These are phyloP conservation scores for Coemansia sp. DNA, from an alignment of 192 early-diverging fungal genomes.

Conservation along the genomic window DNA sequence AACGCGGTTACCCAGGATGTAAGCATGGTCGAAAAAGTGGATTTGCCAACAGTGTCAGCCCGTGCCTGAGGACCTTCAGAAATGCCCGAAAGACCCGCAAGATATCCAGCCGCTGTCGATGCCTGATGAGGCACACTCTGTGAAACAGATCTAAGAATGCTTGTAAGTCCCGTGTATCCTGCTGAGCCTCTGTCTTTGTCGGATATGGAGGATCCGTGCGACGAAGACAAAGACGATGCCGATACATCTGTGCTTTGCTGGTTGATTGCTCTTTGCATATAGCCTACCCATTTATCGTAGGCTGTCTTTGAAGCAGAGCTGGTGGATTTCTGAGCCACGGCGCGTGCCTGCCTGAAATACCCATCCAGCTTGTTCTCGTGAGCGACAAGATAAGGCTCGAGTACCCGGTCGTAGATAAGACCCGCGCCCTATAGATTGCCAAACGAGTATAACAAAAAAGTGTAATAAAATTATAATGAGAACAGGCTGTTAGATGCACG, in stretches of 20 bases:
- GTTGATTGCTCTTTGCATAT: slow-evolving; percentile 41
- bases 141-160: slow-evolving; percentile 32
- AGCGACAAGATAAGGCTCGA: slow-evolving; percentile 47
- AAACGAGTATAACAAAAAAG: neutral
- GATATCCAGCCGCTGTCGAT: slow-evolving; percentile 31
- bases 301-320: slow-evolving; percentile 40
- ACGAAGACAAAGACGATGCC: slow-evolving; percentile 1
- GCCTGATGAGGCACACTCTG: slow-evolving; percentile 35
- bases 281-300: slow-evolving; percentile 52
- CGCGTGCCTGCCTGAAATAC: slow-evolving; percentile 44
- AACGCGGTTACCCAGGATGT: slow-evolving; percentile 43
- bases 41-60: slow-evolving; percentile 14
- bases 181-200: slow-evolving; percentile 3
- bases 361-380: slow-evolving; percentile 44
- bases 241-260: slow-evolving; percentile 11
- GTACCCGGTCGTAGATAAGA: slow-evolving; percentile 49
- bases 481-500: neutral
- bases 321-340: slow-evolving; percentile 45
- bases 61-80: slow-evolving; percentile 15
- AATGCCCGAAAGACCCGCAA: slow-evolving; percentile 32
- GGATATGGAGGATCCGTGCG: neutral
- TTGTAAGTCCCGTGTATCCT: slow-evolving; percentile 14
- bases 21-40: slow-evolving; percentile 28
- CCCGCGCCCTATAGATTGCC: slow-evolving; percentile 39
- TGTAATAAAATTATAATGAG: neutral